A percentile compares a stretch with the other conserved stretches of the same genome.
Evolutionary conservation across 306 rosid genomes (phyloP).

Genomic region (Prunus armeniaca): DNA sequence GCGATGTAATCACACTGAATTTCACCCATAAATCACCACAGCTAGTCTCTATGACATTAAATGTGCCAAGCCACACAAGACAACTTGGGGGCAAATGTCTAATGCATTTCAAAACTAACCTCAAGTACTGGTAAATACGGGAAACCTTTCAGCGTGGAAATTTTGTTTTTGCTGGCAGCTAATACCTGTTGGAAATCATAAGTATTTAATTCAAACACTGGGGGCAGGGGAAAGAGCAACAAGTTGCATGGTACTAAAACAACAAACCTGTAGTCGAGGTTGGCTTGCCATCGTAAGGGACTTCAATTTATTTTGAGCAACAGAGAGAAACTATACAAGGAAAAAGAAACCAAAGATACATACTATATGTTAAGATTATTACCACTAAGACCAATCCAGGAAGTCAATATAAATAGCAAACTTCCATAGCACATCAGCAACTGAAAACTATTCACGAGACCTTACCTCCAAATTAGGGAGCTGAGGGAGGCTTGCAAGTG

Average conservation of each 20-base stretch:
- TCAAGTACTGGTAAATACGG: slow-evolving; percentile 91
- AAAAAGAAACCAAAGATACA: slow-evolving; percentile 4
- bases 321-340: slow-evolving; percentile 78
- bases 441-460: slow-evolving; percentile 19
- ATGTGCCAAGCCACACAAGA: not conserved
- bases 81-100: not conserved
- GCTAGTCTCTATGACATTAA: not conserved
- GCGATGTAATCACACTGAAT: not conserved
- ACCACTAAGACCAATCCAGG: slow-evolving; percentile 3
- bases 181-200: slow-evolving; percentile 65
- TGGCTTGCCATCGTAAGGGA: slow-evolving; percentile 96
- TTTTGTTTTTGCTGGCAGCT: slow-evolving; percentile 98
- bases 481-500: slow-evolving; percentile 91
- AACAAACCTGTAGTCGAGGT: slow-evolving; percentile 93
- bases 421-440: slow-evolving; percentile 14
- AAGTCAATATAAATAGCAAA: slow-evolving; percentile 14
- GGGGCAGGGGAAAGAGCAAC: not conserved
- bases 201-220: not conserved
- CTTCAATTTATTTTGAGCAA: slow-evolving; percentile 96
- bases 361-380: not conserved
- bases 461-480: slow-evolving; percentile 97
- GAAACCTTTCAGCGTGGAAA: slow-evolving; percentile 85
- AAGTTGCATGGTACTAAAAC: slow-evolving; percentile 11
- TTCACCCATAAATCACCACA: not conserved
- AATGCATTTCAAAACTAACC: slow-evolving; percentile 45